phyloP scores from a whole-genome alignment of 306 rosid species.

The Pterocarpus macrocarpus region DNA sequence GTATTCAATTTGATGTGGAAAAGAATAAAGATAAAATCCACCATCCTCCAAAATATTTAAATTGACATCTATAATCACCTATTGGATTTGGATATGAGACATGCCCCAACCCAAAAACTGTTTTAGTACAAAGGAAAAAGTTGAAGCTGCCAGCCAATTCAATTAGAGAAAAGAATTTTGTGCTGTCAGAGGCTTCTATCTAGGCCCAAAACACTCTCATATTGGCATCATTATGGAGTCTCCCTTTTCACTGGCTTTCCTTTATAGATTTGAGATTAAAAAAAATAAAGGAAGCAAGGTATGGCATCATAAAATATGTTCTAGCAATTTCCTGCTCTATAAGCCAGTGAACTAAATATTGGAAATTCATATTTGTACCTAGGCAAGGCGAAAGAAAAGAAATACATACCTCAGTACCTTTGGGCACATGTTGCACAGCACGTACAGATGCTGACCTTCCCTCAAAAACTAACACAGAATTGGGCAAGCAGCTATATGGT shows the following conservation, averaged over 20 bases:
- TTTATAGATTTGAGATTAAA: constrained; percentile 8
- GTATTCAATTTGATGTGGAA: constrained; percentile 41
- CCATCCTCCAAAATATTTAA: constrained; percentile 29
- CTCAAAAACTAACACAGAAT: constrained; percentile 87
- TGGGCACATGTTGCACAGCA: constrained; percentile 77
- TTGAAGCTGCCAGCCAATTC: constrained; percentile 9
- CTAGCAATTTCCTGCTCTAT: constrained; percentile 32
- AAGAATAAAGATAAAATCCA: constrained; percentile 20
- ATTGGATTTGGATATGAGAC: constrained; percentile 7
- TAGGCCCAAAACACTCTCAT: constrained; percentile 2
- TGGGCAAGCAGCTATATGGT: constrained; percentile 75
- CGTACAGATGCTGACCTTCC: constrained; percentile 81
- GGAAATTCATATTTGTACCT: constrained; percentile 17
- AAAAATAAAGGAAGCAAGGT: not conserved
- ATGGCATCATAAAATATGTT: not conserved
- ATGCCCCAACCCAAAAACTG: constrained; percentile 1
- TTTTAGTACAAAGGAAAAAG: not conserved
- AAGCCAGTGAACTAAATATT: constrained; percentile 22
- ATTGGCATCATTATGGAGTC: not conserved
- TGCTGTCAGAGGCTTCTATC: constrained; percentile 13
- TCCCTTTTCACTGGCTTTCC: not conserved
- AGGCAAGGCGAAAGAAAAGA: constrained; percentile 10
- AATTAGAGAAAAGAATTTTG: constrained; percentile 4
- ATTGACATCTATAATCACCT: constrained; percentile 32
- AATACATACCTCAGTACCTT: constrained; percentile 75